These are phyloP conservation scores for Fonsecaea nubica DNA, from an alignment of 2,329 filamentous ascomycete genomes.

Conservation along the genomic window DNA sequence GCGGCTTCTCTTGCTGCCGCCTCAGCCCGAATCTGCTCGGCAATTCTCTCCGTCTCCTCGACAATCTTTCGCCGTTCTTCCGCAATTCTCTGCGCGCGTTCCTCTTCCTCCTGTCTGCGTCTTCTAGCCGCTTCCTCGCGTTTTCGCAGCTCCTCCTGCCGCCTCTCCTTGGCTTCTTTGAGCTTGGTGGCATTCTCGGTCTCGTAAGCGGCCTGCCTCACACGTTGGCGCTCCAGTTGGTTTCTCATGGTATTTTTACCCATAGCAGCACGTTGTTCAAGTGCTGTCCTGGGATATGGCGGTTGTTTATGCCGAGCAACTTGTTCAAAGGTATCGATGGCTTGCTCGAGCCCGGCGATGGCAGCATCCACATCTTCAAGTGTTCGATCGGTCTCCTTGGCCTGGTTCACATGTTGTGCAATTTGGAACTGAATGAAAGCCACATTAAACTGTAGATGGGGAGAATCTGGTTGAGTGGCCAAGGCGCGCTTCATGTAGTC, in stretches of 20 bases:
- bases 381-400: constrained; percentile 78
- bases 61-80: constrained; percentile 83
- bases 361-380: constrained; percentile 82
- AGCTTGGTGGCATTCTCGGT: constrained; percentile 90
- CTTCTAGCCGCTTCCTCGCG: constrained; percentile 78
- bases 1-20: constrained; percentile 72
- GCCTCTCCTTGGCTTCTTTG: constrained; percentile 76
- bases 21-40: constrained; percentile 73
- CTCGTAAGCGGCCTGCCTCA: constrained; percentile 88
- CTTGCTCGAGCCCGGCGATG: constrained; percentile 78
- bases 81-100: constrained; percentile 79
- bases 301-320: constrained; percentile 69
- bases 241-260: constrained; percentile 91
- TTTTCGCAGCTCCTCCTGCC: constrained; percentile 78
- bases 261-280: constrained; percentile 97
- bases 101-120: constrained; percentile 71
- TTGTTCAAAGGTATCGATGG: constrained; percentile 72
- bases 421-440: constrained; percentile 97
- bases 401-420: constrained; percentile 76
- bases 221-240: constrained; percentile 84
- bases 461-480: constrained; percentile 77
- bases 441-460: constrained; percentile 96
- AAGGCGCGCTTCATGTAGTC: constrained; percentile 73
- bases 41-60: constrained; percentile 74
- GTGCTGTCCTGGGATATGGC: constrained; percentile 86